These are phyloP conservation scores for Acanthamoeba healyi DNA, from an alignment of 208 protist species.

Conservation along the genomic window DNA sequence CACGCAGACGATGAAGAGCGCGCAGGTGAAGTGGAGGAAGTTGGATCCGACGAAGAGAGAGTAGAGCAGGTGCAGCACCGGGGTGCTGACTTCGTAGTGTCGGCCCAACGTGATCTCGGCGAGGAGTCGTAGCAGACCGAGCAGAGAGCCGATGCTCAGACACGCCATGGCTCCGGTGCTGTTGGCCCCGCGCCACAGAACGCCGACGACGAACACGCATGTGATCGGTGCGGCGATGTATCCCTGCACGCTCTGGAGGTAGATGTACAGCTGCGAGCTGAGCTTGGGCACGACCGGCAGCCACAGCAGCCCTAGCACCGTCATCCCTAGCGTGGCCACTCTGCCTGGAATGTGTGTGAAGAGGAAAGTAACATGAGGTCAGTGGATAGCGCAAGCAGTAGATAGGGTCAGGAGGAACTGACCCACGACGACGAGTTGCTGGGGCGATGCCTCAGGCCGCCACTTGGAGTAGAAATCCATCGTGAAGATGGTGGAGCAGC, in stretches of 20 bases:
- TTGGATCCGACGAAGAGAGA: constrained; percentile 59
- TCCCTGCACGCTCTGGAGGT: constrained; percentile 75
- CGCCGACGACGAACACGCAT: constrained; percentile 51
- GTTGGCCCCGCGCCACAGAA: constrained; percentile 71
- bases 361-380: too few species aligned
- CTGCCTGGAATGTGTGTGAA: not conserved
- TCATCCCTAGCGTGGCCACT: constrained; percentile 66
- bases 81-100: not conserved
- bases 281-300: constrained; percentile 58
- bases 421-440: constrained; percentile 52
- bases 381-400: too few species aligned
- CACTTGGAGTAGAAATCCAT: constrained; percentile 83
- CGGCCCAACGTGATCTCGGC: constrained; percentile 21
- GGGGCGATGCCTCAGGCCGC: constrained; percentile 27
- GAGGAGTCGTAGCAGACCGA: constrained; percentile 47
- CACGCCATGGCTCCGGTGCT: constrained; percentile 53
- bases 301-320: constrained; percentile 64
- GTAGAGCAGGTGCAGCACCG: constrained; percentile 16
- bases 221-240: constrained; percentile 72
- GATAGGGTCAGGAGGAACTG: not conserved
- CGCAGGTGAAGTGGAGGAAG: constrained; percentile 70
- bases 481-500: constrained; percentile 80
- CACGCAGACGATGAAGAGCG: constrained; percentile 47
- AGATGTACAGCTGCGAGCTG: constrained; percentile 75
- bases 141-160: constrained; percentile 28